Evolutionary conservation across 768 basidiomycete species (phyloP), one percentile per base, ranked within the genome.

Genomic region (Lactarius sanguifluus): DNA sequence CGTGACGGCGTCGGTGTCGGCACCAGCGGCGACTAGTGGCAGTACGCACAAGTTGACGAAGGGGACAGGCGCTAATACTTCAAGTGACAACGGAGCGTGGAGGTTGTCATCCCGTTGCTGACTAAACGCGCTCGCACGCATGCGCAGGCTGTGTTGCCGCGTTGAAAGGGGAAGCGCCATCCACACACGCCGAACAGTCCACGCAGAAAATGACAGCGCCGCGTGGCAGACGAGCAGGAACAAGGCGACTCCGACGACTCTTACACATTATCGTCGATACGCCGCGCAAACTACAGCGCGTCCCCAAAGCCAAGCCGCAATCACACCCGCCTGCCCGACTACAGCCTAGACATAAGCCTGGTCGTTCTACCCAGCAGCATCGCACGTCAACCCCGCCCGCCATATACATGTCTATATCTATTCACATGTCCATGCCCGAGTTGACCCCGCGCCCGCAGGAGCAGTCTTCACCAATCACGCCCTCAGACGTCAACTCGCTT

Each of bases 131-230:
- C 5, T 41, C 41, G 41, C 15, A 16, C 41, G 41, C 41, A 43
- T 9, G 43, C 18, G 20, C 43, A 18, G 20, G 2, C 7, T 20
- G 43, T 45, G 18, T n/a, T 59, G 2, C 34, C 20, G n/a, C 65
- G 47, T 9, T 25, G 38, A 56, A 52, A 52, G 5, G 45, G 18
- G 32, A 62, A 58, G 2, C 28, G 34, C 16, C 59, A 40, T 9
- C 59, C 25, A 13, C 55, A 16, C 25, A 57, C 52, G 6, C n/a
- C 36, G 12, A 41, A 45, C 6, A 57, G 45, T 15, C 61, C 65
- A 7, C 36, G 10, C 28, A 62, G 30, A 23, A 66, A 62, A 34
- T 47, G 65, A 36, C 28, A 28, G 28, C 38, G 38, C 38, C 61
- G 61, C 38, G 5, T 58, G 12, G 12, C 10, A 38, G 65, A 66